Percentiles rank a stretch among this genome's conserved stretches.
Conservation (phyloP, 805 yeast genomes). For the Lipomyces spencermartinsiae region DNA sequence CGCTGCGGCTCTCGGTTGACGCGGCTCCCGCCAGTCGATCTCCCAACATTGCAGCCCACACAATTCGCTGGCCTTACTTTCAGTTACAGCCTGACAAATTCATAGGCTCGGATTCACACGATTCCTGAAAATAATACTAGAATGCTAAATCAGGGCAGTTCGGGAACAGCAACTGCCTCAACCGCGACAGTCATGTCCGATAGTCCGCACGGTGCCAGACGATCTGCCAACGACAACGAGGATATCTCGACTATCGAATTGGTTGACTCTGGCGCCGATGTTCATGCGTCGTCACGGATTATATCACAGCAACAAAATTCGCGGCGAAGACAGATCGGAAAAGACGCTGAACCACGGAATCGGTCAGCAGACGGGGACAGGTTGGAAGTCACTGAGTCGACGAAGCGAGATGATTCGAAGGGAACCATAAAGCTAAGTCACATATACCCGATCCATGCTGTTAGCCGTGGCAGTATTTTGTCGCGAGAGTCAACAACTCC, state of each 20-base stretch:
- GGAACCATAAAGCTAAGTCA: constrained; percentile 24
- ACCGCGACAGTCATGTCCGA: constrained; percentile 1
- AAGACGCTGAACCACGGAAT: neutral
- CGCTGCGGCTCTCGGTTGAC: neutral
- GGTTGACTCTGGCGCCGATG: neutral
- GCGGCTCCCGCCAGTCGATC: neutral
- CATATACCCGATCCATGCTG: constrained; percentile 32
- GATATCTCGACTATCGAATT: neutral
- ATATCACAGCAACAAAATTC: neutral
- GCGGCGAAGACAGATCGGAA: neutral
- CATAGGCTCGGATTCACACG: neutral
- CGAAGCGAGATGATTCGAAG: neutral
- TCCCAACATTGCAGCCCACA: neutral
- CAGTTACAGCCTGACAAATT: neutral
- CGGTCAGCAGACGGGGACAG: neutral
- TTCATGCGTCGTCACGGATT: neutral
- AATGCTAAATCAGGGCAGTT: neutral
- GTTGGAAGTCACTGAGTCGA: neutral
- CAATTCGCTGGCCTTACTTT: neutral
- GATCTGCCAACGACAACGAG: neutral
- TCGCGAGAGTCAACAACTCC: constrained; percentile 37
- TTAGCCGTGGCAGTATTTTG: constrained; percentile 28
- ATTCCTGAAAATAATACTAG: neutral
- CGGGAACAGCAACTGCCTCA: constrained; percentile 8
- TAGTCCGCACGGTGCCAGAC: neutral